Conservation (phyloP, 352 stramenopile species). For the Phytophthora syringae region DNA sequence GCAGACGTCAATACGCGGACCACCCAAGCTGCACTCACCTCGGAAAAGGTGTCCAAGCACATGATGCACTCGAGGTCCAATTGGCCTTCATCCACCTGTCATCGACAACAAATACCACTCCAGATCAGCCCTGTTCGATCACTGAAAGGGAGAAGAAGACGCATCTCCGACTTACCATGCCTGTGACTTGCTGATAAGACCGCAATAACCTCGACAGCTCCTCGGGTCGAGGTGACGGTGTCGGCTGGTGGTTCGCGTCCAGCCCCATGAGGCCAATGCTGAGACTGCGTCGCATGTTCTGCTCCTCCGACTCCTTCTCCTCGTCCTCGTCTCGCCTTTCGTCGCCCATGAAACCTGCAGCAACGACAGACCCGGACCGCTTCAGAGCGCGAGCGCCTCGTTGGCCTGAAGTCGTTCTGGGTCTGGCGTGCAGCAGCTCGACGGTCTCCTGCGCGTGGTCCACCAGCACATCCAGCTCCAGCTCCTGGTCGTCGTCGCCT, state of each 20-base stretch:
- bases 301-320: conserved; percentile 31
- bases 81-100: conserved; percentile 62
- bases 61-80: conserved; percentile 89
- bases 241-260: conserved; percentile 40
- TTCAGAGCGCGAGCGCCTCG: conserved; percentile 20
- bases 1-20: not conserved
- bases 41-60: conserved; percentile 78
- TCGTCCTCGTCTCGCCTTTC: conserved; percentile 24
- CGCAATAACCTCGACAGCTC: conserved; percentile 48
- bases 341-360: conserved; percentile 10
- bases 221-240: conserved; percentile 30
- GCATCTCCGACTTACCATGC: conserved; percentile 40
- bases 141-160: conserved; percentile 1
- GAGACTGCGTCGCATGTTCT: conserved; percentile 29
- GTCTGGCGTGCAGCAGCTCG: conserved; percentile 50
- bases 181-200: conserved; percentile 74
- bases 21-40: conserved; percentile 22
- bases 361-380: conserved; percentile 11
- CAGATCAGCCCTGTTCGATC: conserved; percentile 10
- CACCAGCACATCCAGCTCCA: conserved; percentile 37
- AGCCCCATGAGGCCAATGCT: conserved; percentile 33
- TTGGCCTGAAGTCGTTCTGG: conserved; percentile 14
- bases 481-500: conserved; percentile 31
- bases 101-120: conserved; percentile 7
- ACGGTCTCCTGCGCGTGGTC: conserved; percentile 33